phyloP scores from a whole-genome alignment of 768 basidiomycete genomes.

The Suillus placidus region DNA sequence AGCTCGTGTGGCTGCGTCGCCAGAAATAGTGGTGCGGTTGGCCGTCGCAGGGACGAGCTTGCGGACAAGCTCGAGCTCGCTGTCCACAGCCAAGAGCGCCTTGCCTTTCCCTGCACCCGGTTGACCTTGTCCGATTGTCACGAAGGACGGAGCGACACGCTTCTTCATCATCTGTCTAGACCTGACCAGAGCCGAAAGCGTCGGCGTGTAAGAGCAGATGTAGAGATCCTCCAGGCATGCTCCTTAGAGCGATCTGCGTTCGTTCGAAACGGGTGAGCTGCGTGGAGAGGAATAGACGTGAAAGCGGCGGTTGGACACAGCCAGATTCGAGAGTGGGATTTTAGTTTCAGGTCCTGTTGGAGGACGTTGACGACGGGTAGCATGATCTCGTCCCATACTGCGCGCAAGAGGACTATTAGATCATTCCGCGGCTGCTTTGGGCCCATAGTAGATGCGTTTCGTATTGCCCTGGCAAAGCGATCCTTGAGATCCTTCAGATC shows the following conservation, averaged over 20 bases:
- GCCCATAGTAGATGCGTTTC: not conserved
- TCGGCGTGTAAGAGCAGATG: not conserved
- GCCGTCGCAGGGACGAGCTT: not conserved
- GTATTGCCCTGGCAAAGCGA: not conserved
- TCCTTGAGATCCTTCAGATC: not conserved
- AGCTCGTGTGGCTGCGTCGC: not conserved
- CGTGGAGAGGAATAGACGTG: conserved; percentile 2
- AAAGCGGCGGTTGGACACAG: conserved; percentile 19
- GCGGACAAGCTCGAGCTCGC: not conserved
- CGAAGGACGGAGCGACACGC: not conserved
- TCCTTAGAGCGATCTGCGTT: not conserved
- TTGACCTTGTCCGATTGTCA: not conserved
- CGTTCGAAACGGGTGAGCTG: not conserved
- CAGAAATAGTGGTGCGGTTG: not conserved
- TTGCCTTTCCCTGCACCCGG: not conserved
- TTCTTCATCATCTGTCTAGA: not conserved
- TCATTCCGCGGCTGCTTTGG: not conserved
- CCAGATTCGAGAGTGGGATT: conserved; percentile 11
- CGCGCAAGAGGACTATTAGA: not conserved
- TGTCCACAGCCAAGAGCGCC: not conserved
- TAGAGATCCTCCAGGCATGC: not conserved
- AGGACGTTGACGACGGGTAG: not conserved
- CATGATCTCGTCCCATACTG: not conserved
- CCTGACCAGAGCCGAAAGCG: not conserved
- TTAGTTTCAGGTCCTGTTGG: too few relatives aligned